Percentiles rank a stretch among this genome's conserved stretches.
Evolutionary conservation across 768 basidiomycete species (phyloP).

Genomic region (Pulveroboletus sp.): DNA sequence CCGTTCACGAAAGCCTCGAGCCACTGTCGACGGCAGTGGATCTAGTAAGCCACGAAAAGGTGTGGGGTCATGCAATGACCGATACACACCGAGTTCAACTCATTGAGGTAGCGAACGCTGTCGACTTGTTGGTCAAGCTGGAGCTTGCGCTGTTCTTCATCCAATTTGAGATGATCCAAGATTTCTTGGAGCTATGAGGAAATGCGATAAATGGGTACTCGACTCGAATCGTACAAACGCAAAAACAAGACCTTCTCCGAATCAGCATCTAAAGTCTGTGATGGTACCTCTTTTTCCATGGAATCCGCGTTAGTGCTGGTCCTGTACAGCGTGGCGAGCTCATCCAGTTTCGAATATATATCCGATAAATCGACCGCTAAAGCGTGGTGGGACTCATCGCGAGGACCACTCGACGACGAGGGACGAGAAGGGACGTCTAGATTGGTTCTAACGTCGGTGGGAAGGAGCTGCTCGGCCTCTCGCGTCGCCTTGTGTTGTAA

Average conservation of each 20-base stretch:
- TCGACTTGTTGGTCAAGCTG: slow-evolving; percentile 67
- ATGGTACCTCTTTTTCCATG: not conserved
- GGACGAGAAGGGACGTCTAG: slow-evolving; percentile 13
- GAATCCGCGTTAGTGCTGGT: not conserved
- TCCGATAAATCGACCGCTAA: slow-evolving; percentile 23
- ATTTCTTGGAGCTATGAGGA: slow-evolving; percentile 41
- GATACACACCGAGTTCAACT: slow-evolving; percentile 59
- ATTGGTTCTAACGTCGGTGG: slow-evolving; percentile 1
- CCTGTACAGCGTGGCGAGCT: slow-evolving; percentile 28
- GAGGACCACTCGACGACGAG: not conserved
- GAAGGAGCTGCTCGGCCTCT: slow-evolving; percentile 1
- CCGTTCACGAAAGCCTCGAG: slow-evolving; percentile 78
- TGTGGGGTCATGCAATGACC: not conserved
- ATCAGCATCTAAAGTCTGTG: slow-evolving; percentile 2
- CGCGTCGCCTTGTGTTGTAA: slow-evolving; percentile 15
- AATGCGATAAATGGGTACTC: not conserved
- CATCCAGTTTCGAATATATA: slow-evolving; percentile 38
- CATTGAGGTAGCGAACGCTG: slow-evolving; percentile 72
- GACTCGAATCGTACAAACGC: not conserved
- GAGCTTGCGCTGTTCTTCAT: slow-evolving; percentile 43
- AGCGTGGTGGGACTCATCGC: not conserved
- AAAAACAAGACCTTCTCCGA: slow-evolving; percentile 20
- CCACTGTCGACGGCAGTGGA: slow-evolving; percentile 47
- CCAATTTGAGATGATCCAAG: slow-evolving; percentile 44
- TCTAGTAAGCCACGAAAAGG: not conserved